Base-by-base conservation (phyloP, 495 filamentous ascomycete genomes). In the Penicillium desertorum region DNA sequence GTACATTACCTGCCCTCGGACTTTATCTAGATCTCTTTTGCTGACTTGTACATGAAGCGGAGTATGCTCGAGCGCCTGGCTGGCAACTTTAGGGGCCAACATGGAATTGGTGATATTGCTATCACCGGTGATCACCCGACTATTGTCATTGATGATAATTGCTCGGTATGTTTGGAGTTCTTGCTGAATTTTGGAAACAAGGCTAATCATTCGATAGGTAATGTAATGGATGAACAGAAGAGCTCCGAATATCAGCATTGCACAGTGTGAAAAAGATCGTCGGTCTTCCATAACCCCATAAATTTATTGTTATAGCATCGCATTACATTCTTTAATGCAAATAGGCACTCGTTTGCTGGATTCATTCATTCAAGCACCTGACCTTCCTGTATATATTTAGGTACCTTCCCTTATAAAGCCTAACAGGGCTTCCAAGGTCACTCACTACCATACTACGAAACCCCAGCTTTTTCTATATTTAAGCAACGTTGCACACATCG, bases 41-140 rank as follows among this genome's bases (percentile, higher is more conserved):
- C 47, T 62, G 29, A 41, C 22, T n/a, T 12, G 14, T 39, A n/a
- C n/a, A 19, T 58, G 65, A 51, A 84, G 83, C 76, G 83, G 62
- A 71, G 74, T n/a, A 84, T 86, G 78, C 72, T 87, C n/a, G 77
- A 79, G 29, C 79, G 78, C 34, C 68, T 87, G 29, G 80, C 82
- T 37, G 67, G 74, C 19, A 75, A 72, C 22, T 63, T 84, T 45
- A 64, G 74, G 29, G 70, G 74, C 22, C 72, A 76, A 49, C 71
- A 70, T 34, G 52, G 57, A 32, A 44, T 49, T 5, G 60, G 44
- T 9, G 60, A 46, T 4, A n/a, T 54, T 4, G 61, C 36, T 51
- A 58, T 42, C 2, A 11, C 49, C 0, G 55, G 46, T 11, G 43
- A 41, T 5, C 16, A 41, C 16, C 32, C 39, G 0, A 62, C 70